A percentile compares a stretch with the other conserved stretches of the same genome.
These are phyloP conservation scores for Musa acuminata DNA, from an alignment of 176 grass and related monocot species.

Conservation along the genomic window DNA sequence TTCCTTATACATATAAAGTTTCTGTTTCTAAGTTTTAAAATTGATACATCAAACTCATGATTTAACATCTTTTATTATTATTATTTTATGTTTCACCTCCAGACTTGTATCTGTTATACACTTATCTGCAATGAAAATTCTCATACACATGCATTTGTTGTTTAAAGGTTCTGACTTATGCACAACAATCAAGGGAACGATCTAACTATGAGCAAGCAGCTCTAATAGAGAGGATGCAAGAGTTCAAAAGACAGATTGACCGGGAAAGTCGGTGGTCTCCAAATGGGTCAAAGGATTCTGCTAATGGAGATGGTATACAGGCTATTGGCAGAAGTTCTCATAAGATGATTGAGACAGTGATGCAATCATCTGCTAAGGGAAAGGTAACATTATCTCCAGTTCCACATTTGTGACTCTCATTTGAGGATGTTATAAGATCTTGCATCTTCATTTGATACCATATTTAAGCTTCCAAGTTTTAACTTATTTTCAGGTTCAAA, in stretches of 20 bases:
- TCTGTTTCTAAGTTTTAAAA: too few species aligned
- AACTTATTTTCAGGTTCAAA: conserved; percentile 77
- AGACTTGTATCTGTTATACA: background rate
- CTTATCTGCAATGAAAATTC: conserved; percentile 17
- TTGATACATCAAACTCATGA: background rate
- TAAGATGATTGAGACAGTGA: conserved; percentile 95
- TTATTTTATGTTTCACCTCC: background rate
- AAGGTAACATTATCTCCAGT: conserved; percentile 42
- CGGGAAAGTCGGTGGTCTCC: conserved; percentile 82
- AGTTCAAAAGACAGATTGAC: conserved; percentile 96
- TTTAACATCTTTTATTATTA: background rate
- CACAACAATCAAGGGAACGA: conserved; percentile 98
- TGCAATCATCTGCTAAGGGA: conserved; percentile 82
- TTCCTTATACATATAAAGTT: too few species aligned
- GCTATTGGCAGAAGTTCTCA: conserved; percentile 95
- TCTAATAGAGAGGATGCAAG: conserved; percentile 92
- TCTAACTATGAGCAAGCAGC: conserved; percentile 90
- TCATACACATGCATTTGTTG: background rate
- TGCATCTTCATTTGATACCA: background rate
- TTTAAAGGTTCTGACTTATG: conserved; percentile 72
- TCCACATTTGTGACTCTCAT: background rate
- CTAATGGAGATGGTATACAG: conserved; percentile 96
- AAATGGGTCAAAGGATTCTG: conserved; percentile 52
- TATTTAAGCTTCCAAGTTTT: conserved; percentile 10
- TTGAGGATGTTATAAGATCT: background rate